Percentiles rank a stretch among this genome's conserved stretches.
Evolutionary conservation across 176 grass and related monocot genomes (phyloP).

Genomic region (Eleusine coracana): DNA sequence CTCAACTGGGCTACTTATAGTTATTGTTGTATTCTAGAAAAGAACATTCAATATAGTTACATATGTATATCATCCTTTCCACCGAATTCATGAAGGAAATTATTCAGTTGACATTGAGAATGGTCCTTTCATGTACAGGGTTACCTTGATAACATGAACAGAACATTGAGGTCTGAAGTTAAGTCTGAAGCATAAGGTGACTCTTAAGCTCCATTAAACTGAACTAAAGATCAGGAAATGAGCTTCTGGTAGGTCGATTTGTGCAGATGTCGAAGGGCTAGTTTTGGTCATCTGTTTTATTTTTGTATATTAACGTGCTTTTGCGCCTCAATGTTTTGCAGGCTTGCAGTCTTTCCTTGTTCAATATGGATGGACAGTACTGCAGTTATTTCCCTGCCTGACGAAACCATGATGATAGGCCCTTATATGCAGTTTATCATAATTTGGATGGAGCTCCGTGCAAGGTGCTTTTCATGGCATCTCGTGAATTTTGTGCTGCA

Average conservation of each 20-base stretch:
- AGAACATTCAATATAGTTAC: background rate
- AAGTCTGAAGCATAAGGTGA: constrained; percentile 36
- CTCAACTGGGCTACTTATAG: background rate
- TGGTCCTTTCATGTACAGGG: constrained; percentile 39
- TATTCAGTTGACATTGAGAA: constrained; percentile 31
- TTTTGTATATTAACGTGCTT: background rate
- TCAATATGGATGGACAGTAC: background rate
- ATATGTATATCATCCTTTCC: background rate
- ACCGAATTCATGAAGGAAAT: constrained; percentile 1
- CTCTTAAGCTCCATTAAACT: constrained; percentile 11
- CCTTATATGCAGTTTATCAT: background rate
- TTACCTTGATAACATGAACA: constrained; percentile 85
- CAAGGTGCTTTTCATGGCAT: background rate
- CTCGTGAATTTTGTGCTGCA: background rate
- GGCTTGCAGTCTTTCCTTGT: background rate
- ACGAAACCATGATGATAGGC: background rate
- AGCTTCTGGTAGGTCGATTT: constrained; percentile 24
- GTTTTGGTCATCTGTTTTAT: background rate
- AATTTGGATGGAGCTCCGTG: background rate
- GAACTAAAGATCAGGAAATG: background rate
- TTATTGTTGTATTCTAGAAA: background rate
- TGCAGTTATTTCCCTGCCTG: background rate
- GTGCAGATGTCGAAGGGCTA: background rate
- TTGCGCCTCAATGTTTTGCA: background rate
- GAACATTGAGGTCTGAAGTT: constrained; percentile 43